Base-by-base conservation (phyloP, 1,284 basidiomycete species). In the Melanopsichium pennsylvanicum region DNA sequence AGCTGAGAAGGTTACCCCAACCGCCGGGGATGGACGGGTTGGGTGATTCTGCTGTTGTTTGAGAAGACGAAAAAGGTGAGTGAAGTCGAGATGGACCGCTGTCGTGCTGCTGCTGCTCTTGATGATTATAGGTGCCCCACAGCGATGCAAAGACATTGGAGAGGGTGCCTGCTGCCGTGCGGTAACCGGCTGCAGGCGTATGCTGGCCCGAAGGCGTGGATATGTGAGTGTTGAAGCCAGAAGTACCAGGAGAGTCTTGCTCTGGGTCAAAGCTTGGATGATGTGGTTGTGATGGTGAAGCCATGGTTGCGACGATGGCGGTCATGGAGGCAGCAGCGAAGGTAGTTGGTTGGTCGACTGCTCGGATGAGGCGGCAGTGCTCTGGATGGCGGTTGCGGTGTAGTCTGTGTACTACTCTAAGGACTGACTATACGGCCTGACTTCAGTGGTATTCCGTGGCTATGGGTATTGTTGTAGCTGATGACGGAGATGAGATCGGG, bases 1-100 rank as follows among this genome's bases (percentile, higher is more conserved):
- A 68, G 27, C 58, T 68, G 19, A 68, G 57, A 29, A 68, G 16
- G 21, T 54, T 68, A 2, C 52, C 58, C 64, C 64, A 68, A n/a
- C 64, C 64, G 13, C 57, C 63, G 5, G 63, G 63, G 11, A 67
- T 23, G 16, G 57, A 67, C 13, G 56, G 52, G 8, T 21, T 34
- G 2, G 52, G 44, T 0, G 60, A 48, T 2, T 56, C 52, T 29
- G 29, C 23, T 15, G 40, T 21, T 7, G 39, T 33, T 5, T 40
- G 40, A 4, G 33, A 16, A 13, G 26, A 26, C 5, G 45, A 45
- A 6, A 41, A 34, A n/a, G 42, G 29, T 15, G 41, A 45, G 22
- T 50, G 49, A 9, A 46, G 45, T 12, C 61, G 49, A 10, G 61
- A 64, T 8, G 61, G 61, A 16, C 61, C 55, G 29, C 49, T 49